A percentile compares a stretch with the other conserved stretches of the same genome.
Evolutionary conservation across 768 basidiomycete genomes (phyloP).

Genomic region (Auriscalpium vulgare): DNA sequence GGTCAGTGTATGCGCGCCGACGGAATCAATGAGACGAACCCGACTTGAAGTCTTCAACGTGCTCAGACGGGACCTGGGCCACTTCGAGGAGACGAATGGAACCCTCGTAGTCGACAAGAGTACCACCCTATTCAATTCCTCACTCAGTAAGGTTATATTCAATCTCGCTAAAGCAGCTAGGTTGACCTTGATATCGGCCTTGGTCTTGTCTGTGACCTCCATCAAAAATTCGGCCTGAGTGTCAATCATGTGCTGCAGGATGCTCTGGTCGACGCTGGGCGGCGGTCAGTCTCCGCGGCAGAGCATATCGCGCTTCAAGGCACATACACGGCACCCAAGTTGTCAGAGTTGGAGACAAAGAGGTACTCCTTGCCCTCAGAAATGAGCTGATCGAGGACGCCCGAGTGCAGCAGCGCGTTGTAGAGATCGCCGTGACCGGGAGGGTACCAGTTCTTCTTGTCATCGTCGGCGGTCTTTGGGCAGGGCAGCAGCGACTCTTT

Average conservation of each 20-base stretch:
- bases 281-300: slow-evolving; percentile 3
- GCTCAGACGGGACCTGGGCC: slow-evolving; percentile 66
- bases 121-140: slow-evolving; percentile 36
- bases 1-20: too few species aligned
- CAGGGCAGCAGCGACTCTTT: slow-evolving; percentile 61
- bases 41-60: slow-evolving; percentile 70
- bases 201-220: slow-evolving; percentile 80
- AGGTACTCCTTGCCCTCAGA: slow-evolving; percentile 70
- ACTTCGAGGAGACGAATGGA: slow-evolving; percentile 64
- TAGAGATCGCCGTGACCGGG: slow-evolving; percentile 73
- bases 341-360: slow-evolving; percentile 74
- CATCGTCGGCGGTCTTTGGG: slow-evolving; percentile 46
- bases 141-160: too few species aligned
- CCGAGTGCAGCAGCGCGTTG: slow-evolving; percentile 63
- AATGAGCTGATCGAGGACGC: slow-evolving; percentile 64
- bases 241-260: slow-evolving; percentile 60
- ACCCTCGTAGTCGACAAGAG: slow-evolving; percentile 64
- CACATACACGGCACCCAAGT: slow-evolving; percentile 56
- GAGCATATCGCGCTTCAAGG: neutral
- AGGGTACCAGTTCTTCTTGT: slow-evolving; percentile 71
- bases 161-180: too few species aligned
- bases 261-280: slow-evolving; percentile 57
- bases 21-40: slow-evolving; percentile 3
- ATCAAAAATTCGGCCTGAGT: slow-evolving; percentile 59
- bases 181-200: slow-evolving; percentile 59